Evolutionary conservation across 1,284 basidiomycete species (phyloP).

Genomic region (Ganoderma leucocontextum): DNA sequence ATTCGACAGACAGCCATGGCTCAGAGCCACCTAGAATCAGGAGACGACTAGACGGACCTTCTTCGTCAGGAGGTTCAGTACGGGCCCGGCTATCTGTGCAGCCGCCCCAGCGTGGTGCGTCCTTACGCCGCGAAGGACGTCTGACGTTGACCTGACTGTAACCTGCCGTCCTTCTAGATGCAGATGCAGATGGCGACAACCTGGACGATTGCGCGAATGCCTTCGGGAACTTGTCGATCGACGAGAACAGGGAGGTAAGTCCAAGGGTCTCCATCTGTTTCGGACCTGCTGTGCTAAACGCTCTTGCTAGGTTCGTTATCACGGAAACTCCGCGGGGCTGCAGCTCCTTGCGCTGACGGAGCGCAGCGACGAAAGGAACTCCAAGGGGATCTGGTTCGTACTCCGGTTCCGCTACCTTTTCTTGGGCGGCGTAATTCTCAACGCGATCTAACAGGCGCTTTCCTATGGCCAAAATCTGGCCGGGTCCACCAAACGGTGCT

Average conservation of each 20-base stretch:
- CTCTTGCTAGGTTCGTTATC: slow-evolving; percentile 71
- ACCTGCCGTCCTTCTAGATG: neutral
- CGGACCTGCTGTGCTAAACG: neutral
- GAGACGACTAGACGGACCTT: slow-evolving; percentile 11
- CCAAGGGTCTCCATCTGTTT: neutral
- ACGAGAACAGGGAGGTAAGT: slow-evolving; percentile 75
- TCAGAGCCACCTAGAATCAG: slow-evolving; percentile 16
- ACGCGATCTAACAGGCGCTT: slow-evolving; percentile 61
- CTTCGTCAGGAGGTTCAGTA: neutral
- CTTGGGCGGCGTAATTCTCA: neutral
- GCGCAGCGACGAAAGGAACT: slow-evolving; percentile 63
- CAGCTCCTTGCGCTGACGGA: slow-evolving; percentile 74
- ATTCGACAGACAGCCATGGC: neutral
- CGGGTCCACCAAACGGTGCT: slow-evolving; percentile 12
- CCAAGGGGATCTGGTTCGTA: slow-evolving; percentile 78
- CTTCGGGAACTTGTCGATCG: slow-evolving; percentile 79
- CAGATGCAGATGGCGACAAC: slow-evolving; percentile 40
- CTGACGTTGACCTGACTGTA: neutral
- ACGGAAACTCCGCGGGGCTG: slow-evolving; percentile 77
- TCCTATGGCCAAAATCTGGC: slow-evolving; percentile 63
- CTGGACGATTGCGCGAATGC: slow-evolving; percentile 64
- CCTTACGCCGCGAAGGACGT: too few species aligned
- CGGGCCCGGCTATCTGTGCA: neutral
- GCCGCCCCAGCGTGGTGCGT: neutral
- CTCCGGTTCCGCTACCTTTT: too few species aligned